Conservation (phyloP, 805 yeast genomes). For the Yamadazyma nakazawae region DNA sequence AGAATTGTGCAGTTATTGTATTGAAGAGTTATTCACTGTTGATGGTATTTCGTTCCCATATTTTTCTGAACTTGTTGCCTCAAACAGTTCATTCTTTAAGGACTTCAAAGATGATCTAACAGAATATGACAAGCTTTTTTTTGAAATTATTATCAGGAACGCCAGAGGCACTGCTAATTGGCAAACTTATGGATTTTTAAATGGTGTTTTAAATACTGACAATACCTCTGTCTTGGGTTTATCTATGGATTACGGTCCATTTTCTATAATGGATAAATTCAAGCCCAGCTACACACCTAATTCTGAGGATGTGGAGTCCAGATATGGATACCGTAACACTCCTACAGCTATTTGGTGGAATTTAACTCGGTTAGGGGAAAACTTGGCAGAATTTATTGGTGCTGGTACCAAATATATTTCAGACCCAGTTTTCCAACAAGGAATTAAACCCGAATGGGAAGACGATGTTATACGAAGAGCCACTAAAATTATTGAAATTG, state of each 20-base stretch:
- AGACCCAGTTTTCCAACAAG: conserved; percentile 38
- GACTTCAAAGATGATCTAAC: conserved; percentile 32
- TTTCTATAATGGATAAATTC: conserved; percentile 82
- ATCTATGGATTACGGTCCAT: conserved; percentile 93
- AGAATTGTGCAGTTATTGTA: conserved; percentile 66
- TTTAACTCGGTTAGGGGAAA: conserved; percentile 78
- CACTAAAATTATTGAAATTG: conserved; percentile 56
- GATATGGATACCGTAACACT: conserved; percentile 80
- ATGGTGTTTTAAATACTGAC: conserved; percentile 94
- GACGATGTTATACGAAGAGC: conserved; percentile 58
- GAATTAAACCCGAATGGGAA: conserved; percentile 43
- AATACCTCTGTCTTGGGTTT: conserved; percentile 88
- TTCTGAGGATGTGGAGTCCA: conserved; percentile 68
- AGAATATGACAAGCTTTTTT: conserved; percentile 66
- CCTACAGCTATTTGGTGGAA: conserved; percentile 95
- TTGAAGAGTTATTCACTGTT: conserved; percentile 56
- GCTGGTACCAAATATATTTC: conserved; percentile 55
- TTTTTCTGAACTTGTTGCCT: conserved; percentile 22
- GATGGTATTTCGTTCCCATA: conserved; percentile 26
- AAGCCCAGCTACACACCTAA: conserved; percentile 84
- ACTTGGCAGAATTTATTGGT: conserved; percentile 77
- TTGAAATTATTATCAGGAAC: conserved; percentile 68
- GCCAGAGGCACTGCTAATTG: conserved; percentile 77
- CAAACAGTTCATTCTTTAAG: conserved; percentile 19
- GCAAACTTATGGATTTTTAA: conserved; percentile 90